Evolutionary conservation across 148 eudicot species (phyloP).

Genomic region (Chenopodium album): DNA sequence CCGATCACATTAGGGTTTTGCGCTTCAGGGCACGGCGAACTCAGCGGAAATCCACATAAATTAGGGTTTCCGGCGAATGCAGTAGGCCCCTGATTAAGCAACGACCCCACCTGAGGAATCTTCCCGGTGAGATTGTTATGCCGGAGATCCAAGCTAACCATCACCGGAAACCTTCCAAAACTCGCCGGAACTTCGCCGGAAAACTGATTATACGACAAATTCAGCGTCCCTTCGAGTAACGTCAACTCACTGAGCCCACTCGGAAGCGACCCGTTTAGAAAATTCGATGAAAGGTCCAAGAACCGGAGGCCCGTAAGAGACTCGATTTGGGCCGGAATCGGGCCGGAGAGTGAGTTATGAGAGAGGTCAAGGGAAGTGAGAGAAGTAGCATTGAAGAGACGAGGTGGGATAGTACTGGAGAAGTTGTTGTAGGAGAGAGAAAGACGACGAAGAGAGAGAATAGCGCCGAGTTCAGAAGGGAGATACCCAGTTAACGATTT

Average conservation of each 20-base stretch:
- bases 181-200: conserved; percentile 70
- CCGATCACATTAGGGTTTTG: conserved; percentile 49
- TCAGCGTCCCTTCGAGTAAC: conserved; percentile 58
- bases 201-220: conserved; percentile 61
- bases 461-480: conserved; percentile 78
- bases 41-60: conserved; percentile 86
- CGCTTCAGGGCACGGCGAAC: conserved; percentile 48
- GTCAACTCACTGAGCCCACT: conserved; percentile 45
- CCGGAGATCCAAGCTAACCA: conserved; percentile 73
- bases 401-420: conserved; percentile 47
- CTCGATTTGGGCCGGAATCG: conserved; percentile 46
- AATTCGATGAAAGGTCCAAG: conserved; percentile 68
- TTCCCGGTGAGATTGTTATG: conserved; percentile 76
- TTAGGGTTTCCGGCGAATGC: conserved; percentile 82
- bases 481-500: conserved; percentile 66
- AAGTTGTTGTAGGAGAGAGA: conserved; percentile 60
- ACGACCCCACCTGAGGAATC: conserved; percentile 72
- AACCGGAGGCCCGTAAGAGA: conserved; percentile 36
- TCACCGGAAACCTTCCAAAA: conserved; percentile 70
- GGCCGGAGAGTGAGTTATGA: conserved; percentile 60
- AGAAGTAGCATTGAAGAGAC: conserved; percentile 55
- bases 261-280: conserved; percentile 63
- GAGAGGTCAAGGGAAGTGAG: conserved; percentile 63
- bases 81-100: conserved; percentile 90
- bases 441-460: conserved; percentile 51